Percentiles rank a stretch among this genome's conserved stretches.
Conservation (phyloP, 2,329 filamentous ascomycete species). For the Simplicillium aogashimaense region DNA sequence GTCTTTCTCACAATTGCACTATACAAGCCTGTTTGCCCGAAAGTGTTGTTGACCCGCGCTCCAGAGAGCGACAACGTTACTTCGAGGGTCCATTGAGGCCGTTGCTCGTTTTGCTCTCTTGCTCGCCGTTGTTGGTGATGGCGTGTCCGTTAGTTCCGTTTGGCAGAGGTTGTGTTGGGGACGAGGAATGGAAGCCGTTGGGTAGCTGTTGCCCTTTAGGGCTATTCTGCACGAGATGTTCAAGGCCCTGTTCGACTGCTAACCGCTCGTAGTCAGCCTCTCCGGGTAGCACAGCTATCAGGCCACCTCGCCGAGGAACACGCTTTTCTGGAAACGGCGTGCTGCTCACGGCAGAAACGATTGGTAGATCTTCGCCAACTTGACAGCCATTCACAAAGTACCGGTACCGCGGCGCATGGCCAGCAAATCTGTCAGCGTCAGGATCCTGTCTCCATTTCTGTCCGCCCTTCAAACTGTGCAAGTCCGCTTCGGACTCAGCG, state of each 20-base stretch:
- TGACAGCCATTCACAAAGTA: conserved; percentile 48
- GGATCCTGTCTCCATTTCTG: conserved; percentile 53
- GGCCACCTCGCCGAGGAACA: conserved; percentile 40
- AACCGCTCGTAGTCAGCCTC: conserved; percentile 48
- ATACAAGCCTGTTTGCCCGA: too few relatives aligned
- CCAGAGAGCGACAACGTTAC: neutral
- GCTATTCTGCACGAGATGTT: conserved; percentile 37
- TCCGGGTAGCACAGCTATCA: conserved; percentile 40
- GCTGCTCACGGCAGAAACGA: conserved; percentile 35
- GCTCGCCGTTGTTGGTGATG: neutral
- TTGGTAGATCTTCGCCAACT: conserved; percentile 40
- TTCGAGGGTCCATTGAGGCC: conserved; percentile 17
- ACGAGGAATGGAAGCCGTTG: conserved; percentile 39
- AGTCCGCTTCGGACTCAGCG: conserved; percentile 37
- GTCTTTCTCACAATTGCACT: too few relatives aligned
- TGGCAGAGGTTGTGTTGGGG: conserved; percentile 23
- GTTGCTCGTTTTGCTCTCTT: conserved; percentile 9
- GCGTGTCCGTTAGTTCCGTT: conserved; percentile 7
- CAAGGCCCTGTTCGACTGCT: conserved; percentile 47
- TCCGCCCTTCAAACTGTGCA: conserved; percentile 27
- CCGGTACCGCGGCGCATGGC: conserved; percentile 46
- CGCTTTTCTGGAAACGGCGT: conserved; percentile 44
- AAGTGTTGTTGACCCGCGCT: too few relatives aligned
- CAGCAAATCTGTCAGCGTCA: conserved; percentile 37
- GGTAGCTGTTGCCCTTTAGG: conserved; percentile 30